A percentile compares a stretch with the other conserved stretches of the same genome.
Evolutionary conservation across 2,329 filamentous ascomycete species (phyloP).

Genomic region (Ophiocordyceps unilateralis): DNA sequence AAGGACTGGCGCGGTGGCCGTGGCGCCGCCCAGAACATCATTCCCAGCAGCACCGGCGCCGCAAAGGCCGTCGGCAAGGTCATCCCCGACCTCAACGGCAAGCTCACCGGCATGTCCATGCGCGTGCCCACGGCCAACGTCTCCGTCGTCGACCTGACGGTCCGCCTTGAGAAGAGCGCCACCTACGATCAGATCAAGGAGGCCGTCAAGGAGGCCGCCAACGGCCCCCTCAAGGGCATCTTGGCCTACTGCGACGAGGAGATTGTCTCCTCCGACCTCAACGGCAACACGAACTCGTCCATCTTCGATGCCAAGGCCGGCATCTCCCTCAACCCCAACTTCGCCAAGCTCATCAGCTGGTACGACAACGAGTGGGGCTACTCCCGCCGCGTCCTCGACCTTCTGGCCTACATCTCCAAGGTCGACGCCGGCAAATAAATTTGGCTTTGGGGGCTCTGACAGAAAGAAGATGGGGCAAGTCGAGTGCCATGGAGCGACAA

Average conservation of each 20-base stretch:
- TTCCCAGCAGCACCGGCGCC: constrained; percentile 95
- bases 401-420: constrained; percentile 63
- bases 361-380: constrained; percentile 99
- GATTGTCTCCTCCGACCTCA: constrained; percentile 83
- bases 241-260: constrained; percentile 95
- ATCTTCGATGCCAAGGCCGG: constrained; percentile 99
- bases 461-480: background rate
- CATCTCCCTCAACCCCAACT: constrained; percentile 96
- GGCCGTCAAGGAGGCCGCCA: constrained; percentile 71
- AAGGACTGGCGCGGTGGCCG: constrained; percentile 99
- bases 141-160: constrained; percentile 94
- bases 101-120: constrained; percentile 99
- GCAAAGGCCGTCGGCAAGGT: constrained; percentile 99
- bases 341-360: constrained; percentile 96
- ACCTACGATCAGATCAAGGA: constrained; percentile 85
- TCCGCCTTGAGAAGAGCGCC: constrained; percentile 81
- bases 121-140: constrained; percentile 98
- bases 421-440: constrained; percentile 41
- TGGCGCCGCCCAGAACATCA: constrained; percentile 98
- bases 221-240: constrained; percentile 76
- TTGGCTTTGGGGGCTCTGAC: too few relatives aligned
- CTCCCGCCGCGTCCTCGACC: constrained; percentile 85
- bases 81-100: constrained; percentile 94
- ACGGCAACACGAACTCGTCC: constrained; percentile 83
- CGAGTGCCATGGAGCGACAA: background rate